These are phyloP conservation scores for Triadica sebifera DNA, from an alignment of 345 rosid species.

Conservation along the genomic window DNA sequence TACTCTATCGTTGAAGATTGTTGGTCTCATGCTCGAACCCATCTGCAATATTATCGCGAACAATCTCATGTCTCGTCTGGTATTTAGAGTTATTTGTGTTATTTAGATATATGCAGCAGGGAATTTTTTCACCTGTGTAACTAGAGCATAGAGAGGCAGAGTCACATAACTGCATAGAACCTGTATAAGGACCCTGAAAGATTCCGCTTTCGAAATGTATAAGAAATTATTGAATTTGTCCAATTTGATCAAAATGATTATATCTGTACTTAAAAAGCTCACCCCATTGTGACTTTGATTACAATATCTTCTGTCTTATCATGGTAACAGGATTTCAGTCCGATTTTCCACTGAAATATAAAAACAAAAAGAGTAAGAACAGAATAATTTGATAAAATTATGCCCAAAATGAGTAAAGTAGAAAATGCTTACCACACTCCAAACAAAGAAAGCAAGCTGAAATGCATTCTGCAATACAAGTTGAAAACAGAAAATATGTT, in stretches of 20 bases:
- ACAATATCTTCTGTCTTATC: slow-evolving; percentile 40
- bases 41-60: slow-evolving; percentile 43
- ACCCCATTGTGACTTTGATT: slow-evolving; percentile 85
- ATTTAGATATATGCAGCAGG: background rate
- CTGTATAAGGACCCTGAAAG: slow-evolving; percentile 69
- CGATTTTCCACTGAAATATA: slow-evolving; percentile 56
- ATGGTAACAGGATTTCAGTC: slow-evolving; percentile 60
- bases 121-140: slow-evolving; percentile 65
- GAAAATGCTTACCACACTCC: slow-evolving; percentile 60
- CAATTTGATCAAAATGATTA: background rate
- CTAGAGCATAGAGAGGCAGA: slow-evolving; percentile 92
- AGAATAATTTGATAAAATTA: background rate
- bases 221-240: background rate
- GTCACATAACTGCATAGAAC: slow-evolving; percentile 91
- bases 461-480: slow-evolving; percentile 66
- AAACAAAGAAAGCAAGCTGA: slow-evolving; percentile 77
- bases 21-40: slow-evolving; percentile 86
- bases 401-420: background rate
- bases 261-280: slow-evolving; percentile 13
- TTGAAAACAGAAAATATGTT: background rate
- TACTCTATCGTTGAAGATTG: slow-evolving; percentile 71
- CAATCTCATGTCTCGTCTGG: background rate
- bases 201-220: slow-evolving; percentile 7
- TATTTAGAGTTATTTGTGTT: too few relatives aligned
- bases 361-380: background rate